Base-by-base conservation (phyloP, 73 alveolate genomes). In the Paramecium tetraurelia region DNA sequence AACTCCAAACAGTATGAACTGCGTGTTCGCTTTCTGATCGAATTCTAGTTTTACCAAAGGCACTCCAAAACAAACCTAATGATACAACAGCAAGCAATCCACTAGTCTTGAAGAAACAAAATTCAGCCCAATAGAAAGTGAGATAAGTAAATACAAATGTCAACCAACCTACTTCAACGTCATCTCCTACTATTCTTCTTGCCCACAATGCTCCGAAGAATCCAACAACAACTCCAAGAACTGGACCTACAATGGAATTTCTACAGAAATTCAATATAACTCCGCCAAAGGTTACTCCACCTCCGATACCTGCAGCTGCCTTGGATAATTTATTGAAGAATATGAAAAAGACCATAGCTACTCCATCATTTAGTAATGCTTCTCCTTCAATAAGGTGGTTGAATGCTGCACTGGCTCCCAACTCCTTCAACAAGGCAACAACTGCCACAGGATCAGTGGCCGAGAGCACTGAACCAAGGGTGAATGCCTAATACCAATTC, bases 401-500 rank as follows among this genome's bases (percentile, higher is more conserved):
- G 76, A 94, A 92, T 57, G 94, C 89, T 29, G 93, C 85, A 22
- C 95, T 92, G 1, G 97, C 97, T 16, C 97, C 97, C 22, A 94
- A 59, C 77, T 92, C 95, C 53, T 92, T 94, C 10, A 94, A 58
- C 14, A 94, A 85, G 18, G 97, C 93, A 7, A 94, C 97, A 35
- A 94, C 97, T 16, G 97, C 97, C 8, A 94, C 97, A 18, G 97
- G 97, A 85, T 94, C 97, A 29, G 97, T 94, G 33, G 97, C 97
- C 22, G 96, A 94, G 5, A 94, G 86, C 16, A 94, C 85, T 48
- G 95, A 90, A 36, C 97, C 97, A 44, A 94, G 85, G 41, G 94
- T 72, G 36, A 94, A 94, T 16, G 97, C 94, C 20, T 93, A 93
- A 53, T 58, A 75, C 94, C 95, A 94, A 4, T 95, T 71, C 70